Evolutionary conservation across 257 asterid species (phyloP).

Genomic region (Nicotiana tabacum): DNA sequence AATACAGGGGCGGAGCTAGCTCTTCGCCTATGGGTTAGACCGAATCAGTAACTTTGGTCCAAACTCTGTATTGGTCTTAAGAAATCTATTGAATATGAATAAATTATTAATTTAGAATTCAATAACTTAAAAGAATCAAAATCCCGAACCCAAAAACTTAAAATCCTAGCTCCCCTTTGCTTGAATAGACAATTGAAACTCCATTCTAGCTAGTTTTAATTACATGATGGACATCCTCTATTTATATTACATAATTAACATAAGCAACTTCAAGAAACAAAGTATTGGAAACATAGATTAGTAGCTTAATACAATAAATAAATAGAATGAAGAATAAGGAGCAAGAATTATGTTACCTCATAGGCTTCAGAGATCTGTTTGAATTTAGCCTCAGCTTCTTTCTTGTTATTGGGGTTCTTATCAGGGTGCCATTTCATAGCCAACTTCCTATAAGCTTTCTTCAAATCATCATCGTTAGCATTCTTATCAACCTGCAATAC

Average conservation of each 20-base stretch:
- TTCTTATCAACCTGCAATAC: conserved; percentile 59
- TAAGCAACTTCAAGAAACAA: neutral
- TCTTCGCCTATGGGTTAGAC: too few relatives aligned
- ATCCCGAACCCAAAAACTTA: too few relatives aligned
- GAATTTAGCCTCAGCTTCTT: conserved; percentile 81
- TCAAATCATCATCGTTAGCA: conserved; percentile 72
- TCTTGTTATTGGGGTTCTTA: conserved; percentile 73
- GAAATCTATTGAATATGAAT: too few relatives aligned
- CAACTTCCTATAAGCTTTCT: conserved; percentile 74
- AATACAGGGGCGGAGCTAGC: too few relatives aligned
- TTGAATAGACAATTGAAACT: neutral
- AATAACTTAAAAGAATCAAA: too few relatives aligned
- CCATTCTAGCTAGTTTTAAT: neutral
- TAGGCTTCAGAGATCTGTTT: conserved; percentile 87
- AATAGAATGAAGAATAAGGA: neutral
- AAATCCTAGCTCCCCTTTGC: too few relatives aligned
- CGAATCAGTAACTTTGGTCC: too few relatives aligned
- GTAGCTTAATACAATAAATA: neutral
- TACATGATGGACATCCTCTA: neutral
- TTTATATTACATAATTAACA: neutral
- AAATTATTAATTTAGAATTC: too few relatives aligned
- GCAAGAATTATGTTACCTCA: conserved; percentile 35
- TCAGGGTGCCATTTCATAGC: conserved; percentile 97
- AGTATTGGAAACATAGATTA: neutral
- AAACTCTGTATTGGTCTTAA: too few relatives aligned